A percentile compares a stretch with the other conserved stretches of the same genome.
These are phyloP conservation scores for Arctium minus DNA, from an alignment of 129 eudicot genomes.

Conservation along the genomic window DNA sequence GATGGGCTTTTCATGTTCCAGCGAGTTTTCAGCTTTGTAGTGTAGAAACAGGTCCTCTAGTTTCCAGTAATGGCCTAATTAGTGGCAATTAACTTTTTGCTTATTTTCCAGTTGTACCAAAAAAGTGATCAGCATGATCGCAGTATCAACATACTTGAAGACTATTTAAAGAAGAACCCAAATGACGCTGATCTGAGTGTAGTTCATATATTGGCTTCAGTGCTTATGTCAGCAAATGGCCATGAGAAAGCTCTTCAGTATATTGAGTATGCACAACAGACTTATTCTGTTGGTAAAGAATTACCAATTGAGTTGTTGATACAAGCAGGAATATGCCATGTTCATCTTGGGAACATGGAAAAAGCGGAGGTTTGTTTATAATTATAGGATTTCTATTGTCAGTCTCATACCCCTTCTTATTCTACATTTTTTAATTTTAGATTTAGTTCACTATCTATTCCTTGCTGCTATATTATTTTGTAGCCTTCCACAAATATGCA, in stretches of 20 bases:
- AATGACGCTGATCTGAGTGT: slow-evolving; percentile 52
- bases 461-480: background rate
- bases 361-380: slow-evolving; percentile 67
- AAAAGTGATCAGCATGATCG: slow-evolving; percentile 66
- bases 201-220: slow-evolving; percentile 55
- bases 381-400: slow-evolving; percentile 7
- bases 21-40: no score
- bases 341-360: slow-evolving; percentile 68
- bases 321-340: slow-evolving; percentile 88
- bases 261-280: slow-evolving; percentile 64
- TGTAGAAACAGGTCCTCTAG: no score
- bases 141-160: slow-evolving; percentile 60
- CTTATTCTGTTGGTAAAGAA: slow-evolving; percentile 38
- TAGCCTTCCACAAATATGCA: background rate
- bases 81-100: slow-evolving; percentile 4
- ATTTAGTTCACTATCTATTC: background rate
- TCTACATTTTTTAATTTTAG: background rate
- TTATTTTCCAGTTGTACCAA: slow-evolving; percentile 57
- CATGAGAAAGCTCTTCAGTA: slow-evolving; percentile 63
- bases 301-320: slow-evolving; percentile 46
- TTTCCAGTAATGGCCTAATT: background rate
- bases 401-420: background rate
- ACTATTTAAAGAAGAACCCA: slow-evolving; percentile 43
- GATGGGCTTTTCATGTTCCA: background rate
- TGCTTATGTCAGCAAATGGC: slow-evolving; percentile 50